A percentile compares a stretch with the other conserved stretches of the same genome.
Evolutionary conservation across 306 rosid species (phyloP).

Genomic region (Dryas octopetala): DNA sequence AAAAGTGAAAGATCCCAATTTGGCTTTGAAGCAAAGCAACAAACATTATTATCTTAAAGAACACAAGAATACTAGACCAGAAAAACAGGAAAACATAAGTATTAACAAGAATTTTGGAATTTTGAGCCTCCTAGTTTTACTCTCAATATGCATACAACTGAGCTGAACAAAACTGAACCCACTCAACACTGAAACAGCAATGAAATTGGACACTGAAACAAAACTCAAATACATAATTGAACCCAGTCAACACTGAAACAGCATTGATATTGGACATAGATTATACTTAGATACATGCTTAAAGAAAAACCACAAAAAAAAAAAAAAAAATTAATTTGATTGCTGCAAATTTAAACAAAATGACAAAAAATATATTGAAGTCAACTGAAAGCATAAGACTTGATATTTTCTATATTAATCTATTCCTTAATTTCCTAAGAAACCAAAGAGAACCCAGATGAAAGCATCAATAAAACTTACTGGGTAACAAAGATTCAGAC

Average conservation of each 20-base stretch:
- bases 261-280: not conserved
- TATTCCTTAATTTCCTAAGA: not conserved
- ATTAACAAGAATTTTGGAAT: not conserved
- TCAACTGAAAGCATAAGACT: not conserved
- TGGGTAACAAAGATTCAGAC: slow-evolving; percentile 10
- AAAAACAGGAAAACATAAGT: slow-evolving; percentile 2
- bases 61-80: slow-evolving; percentile 4
- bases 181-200: not conserved
- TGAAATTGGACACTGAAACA: too few relatives aligned
- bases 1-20: not conserved
- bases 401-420: not conserved
- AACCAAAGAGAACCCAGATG: slow-evolving; percentile 30
- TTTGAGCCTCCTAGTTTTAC: not conserved
- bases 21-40: slow-evolving; percentile 8
- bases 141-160: too few relatives aligned
- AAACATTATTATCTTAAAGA: not conserved
- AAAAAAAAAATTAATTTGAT: not conserved
- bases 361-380: not conserved
- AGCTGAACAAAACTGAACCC: not conserved
- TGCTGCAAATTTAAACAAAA: not conserved
- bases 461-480: slow-evolving; percentile 25
- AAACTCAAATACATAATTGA: not conserved
- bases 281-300: not conserved
- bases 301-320: not conserved
- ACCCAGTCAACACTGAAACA: slow-evolving; percentile 7